Percentiles rank a stretch among this genome's conserved stretches.
Conservation (phyloP, 2,329 filamentous ascomycete genomes). For the Hymenotorrendiella dingleyae region DNA sequence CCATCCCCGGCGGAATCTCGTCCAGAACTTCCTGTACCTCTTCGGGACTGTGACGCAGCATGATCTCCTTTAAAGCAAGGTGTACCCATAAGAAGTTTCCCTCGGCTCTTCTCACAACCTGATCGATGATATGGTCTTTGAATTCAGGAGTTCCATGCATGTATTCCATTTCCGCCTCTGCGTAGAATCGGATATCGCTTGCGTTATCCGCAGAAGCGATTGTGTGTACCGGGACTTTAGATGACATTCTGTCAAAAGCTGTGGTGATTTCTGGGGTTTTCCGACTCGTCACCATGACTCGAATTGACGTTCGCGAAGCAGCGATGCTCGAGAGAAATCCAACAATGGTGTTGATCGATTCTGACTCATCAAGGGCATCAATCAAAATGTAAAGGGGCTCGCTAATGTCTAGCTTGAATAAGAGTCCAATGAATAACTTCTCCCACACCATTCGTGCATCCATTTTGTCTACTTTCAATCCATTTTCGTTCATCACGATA, state of each 20-base stretch:
- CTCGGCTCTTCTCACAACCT: conserved; percentile 23
- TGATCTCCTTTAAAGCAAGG: conserved; percentile 28
- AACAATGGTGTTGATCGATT: conserved; percentile 4
- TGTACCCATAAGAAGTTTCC: conserved; percentile 34
- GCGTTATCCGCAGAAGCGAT: background rate
- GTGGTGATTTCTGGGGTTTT: background rate
- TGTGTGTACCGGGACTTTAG: background rate
- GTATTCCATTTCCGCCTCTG: conserved; percentile 2
- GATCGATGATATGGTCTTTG: conserved; percentile 18
- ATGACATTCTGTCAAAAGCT: conserved; percentile 1
- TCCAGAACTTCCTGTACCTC: conserved; percentile 24
- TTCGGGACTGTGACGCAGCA: conserved; percentile 21
- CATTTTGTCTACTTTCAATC: conserved; percentile 9
- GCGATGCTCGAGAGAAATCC: conserved; percentile 1
- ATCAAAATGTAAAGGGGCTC: conserved; percentile 14
- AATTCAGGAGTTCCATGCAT: conserved; percentile 1
- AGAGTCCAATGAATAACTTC: conserved; percentile 8
- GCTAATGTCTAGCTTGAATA: conserved; percentile 12
- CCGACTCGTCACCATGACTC: background rate
- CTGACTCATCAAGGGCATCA: conserved; percentile 18
- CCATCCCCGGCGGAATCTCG: conserved; percentile 30
- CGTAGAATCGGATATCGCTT: conserved; percentile 1
- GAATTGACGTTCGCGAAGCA: background rate
- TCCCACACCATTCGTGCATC: conserved; percentile 13
- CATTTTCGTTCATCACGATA: conserved; percentile 9